phyloP scores from a whole-genome alignment of 1,284 basidiomycete species.

The Golubevia pallescens region DNA sequence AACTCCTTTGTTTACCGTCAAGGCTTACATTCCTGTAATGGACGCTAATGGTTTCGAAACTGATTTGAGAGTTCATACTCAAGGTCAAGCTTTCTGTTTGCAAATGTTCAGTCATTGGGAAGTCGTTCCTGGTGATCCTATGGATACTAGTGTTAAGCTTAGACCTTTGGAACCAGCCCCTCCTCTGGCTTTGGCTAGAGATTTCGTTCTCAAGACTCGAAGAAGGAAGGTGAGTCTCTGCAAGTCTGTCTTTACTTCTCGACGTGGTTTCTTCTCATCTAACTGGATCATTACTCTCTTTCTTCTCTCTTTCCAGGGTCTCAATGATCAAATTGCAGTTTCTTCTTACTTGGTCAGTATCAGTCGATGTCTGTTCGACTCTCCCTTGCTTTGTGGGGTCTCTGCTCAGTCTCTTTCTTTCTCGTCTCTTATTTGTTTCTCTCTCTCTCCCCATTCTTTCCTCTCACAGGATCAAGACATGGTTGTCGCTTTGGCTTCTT shows the following conservation, averaged over 20 bases:
- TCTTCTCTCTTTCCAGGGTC: slow-evolving; percentile 16
- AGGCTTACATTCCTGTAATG: slow-evolving; percentile 56
- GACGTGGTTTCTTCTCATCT: slow-evolving; percentile 3
- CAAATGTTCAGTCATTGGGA: slow-evolving; percentile 56
- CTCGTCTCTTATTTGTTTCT: background rate
- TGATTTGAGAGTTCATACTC: slow-evolving; percentile 51
- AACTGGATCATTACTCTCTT: slow-evolving; percentile 3
- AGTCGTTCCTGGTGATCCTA: slow-evolving; percentile 58
- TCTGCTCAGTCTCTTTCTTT: too few species aligned
- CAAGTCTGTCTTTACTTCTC: background rate
- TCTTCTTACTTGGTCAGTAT: slow-evolving; percentile 31
- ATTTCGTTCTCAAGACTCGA: slow-evolving; percentile 57
- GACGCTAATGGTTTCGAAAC: slow-evolving; percentile 63
- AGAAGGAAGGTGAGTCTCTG: slow-evolving; percentile 32
- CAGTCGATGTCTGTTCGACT: too few species aligned
- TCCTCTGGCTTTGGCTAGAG: slow-evolving; percentile 49
- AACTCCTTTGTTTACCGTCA: slow-evolving; percentile 50
- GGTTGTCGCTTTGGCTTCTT: slow-evolving; percentile 51
- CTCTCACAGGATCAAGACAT: slow-evolving; percentile 38
- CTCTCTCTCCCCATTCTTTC: background rate
- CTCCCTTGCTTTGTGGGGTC: too few species aligned
- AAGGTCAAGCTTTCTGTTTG: slow-evolving; percentile 51
- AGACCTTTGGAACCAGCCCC: slow-evolving; percentile 58
- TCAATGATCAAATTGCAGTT: slow-evolving; percentile 37
- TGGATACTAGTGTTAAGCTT: slow-evolving; percentile 36